Evolutionary conservation across 1,139 yeast genomes (phyloP), one percentile per base, ranked within the genome.

Genomic region (Pneumocystis jirovecii): DNA sequence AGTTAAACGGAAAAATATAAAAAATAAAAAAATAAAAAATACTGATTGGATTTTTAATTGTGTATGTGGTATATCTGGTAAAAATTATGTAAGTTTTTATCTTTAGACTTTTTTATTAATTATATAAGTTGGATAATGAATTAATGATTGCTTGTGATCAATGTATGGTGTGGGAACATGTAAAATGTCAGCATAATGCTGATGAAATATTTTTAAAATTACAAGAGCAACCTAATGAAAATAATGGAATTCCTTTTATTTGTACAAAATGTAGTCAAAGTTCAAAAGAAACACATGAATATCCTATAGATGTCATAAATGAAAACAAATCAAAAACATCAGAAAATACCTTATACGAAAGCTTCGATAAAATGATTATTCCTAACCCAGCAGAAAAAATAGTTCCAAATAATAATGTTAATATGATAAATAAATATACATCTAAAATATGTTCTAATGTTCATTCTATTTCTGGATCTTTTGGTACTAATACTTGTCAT

Each of bases 141-240:
- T 72, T 74, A 64, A 69, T 75, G 59, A 74, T 78, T 35, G 74
- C 73, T 60, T 78, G 81, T 68, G 78, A 75, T 44, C 69, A 74
- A 65, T 78, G 81, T 68, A 74, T 72, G 29, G 75, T 78, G 64
- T 78, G 81, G 80, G 75, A 77, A 72, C 81, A 78, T 67, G 73
- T 77, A 59, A 73, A 72, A 61, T 78, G 80, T 68, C 72, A 76
- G 44, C 72, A 73, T 12, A 70, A 68, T 60, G 64, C 60, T 31
- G 21, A 61, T 35, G 61, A 62, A 17, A 61, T 45, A 42, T 61
- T 65, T 56, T 60, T 39, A 29, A 60, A 39, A 25, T 19, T 50
- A 25, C 57, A 50, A 25, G 31, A 50, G 12, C 57, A 50, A 50
- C 19, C 34, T 10, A 25, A 50, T 12, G 34, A 50, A 50, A 29